Conservation (phyloP, 2,329 filamentous ascomycete species). For the Neonectria coccinea region DNA sequence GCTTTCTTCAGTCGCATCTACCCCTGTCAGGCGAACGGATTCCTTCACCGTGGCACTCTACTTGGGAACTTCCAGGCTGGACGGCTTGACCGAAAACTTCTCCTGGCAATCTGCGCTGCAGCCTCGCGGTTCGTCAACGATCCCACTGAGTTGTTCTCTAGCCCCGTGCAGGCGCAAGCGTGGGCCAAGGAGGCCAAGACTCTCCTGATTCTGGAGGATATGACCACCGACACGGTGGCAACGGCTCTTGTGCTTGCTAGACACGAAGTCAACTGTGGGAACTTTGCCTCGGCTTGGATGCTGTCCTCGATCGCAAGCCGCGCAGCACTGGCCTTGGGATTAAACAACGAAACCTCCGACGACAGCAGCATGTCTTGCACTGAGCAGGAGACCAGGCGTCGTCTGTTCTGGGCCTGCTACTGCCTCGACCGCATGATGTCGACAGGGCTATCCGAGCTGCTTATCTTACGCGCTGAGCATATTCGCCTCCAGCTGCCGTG, state of each 20-base stretch:
- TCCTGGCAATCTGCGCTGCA: slow-evolving; percentile 12
- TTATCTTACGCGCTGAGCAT: slow-evolving; percentile 9
- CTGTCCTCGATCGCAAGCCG: slow-evolving; percentile 17
- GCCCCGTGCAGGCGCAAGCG: not conserved
- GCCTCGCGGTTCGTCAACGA: slow-evolving; percentile 9
- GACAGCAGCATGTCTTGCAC: not conserved
- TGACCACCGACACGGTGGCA: slow-evolving; percentile 15
- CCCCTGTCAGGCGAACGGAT: slow-evolving; percentile 18
- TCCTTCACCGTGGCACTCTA: slow-evolving; percentile 12
- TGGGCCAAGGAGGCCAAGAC: slow-evolving; percentile 23
- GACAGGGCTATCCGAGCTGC: slow-evolving; percentile 7
- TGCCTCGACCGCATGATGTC: slow-evolving; percentile 24
- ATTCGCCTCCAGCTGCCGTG: slow-evolving; percentile 17
- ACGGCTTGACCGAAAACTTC: slow-evolving; percentile 9
- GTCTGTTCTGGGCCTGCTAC: slow-evolving; percentile 21
- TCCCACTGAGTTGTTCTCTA: not conserved
- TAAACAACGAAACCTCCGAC: slow-evolving; percentile 6
- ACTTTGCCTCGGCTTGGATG: slow-evolving; percentile 21
- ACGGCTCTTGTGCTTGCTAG: slow-evolving; percentile 12
- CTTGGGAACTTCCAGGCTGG: slow-evolving; percentile 16
- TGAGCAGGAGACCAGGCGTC: slow-evolving; percentile 15
- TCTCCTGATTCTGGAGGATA: slow-evolving; percentile 11
- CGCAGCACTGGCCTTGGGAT: slow-evolving; percentile 10
- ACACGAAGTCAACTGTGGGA: slow-evolving; percentile 17
- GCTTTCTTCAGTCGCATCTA: slow-evolving; percentile 17